Conservation (phyloP, 1,139 yeast species). For the Wickerhamiella pararugosa region DNA sequence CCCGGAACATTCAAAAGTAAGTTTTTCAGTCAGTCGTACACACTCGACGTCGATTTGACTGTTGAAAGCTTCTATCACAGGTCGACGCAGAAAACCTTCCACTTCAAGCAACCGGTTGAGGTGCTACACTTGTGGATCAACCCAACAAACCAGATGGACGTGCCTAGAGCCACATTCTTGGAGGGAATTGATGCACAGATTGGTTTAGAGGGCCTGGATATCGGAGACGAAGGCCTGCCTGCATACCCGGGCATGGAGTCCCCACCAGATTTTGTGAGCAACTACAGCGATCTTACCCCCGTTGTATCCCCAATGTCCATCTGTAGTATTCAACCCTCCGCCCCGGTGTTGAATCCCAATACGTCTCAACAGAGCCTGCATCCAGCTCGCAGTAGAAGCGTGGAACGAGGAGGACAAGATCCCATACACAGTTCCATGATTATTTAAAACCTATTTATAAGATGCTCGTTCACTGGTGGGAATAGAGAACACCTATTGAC, state of each 20-base stretch:
- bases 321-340: too few species aligned
- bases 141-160: not conserved
- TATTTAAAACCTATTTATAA: too few species aligned
- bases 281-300: conserved; percentile 2
- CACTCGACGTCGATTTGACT: conserved; percentile 2
- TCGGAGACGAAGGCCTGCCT: conserved; percentile 2
- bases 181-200: conserved; percentile 2
- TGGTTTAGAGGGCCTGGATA: conserved; percentile 1
- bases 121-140: conserved; percentile 3
- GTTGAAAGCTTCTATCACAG: conserved; percentile 1
- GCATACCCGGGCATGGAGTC: conserved; percentile 3
- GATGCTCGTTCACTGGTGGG: too few species aligned
- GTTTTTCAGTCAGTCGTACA: conserved; percentile 2
- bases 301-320: not conserved
- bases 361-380: too few species aligned
- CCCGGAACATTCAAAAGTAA: conserved; percentile 5
- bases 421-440: too few species aligned
- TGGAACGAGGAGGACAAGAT: too few species aligned
- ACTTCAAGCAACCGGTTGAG: conserved; percentile 4
- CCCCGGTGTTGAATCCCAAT: too few species aligned
- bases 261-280: conserved; percentile 1
- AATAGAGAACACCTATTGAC: too few species aligned
- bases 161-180: conserved; percentile 2
- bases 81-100: not conserved
- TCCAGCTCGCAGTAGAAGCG: too few species aligned